Conservation (phyloP, 2,329 filamentous ascomycete species). For the Beauveria scarabaeidicola region DNA sequence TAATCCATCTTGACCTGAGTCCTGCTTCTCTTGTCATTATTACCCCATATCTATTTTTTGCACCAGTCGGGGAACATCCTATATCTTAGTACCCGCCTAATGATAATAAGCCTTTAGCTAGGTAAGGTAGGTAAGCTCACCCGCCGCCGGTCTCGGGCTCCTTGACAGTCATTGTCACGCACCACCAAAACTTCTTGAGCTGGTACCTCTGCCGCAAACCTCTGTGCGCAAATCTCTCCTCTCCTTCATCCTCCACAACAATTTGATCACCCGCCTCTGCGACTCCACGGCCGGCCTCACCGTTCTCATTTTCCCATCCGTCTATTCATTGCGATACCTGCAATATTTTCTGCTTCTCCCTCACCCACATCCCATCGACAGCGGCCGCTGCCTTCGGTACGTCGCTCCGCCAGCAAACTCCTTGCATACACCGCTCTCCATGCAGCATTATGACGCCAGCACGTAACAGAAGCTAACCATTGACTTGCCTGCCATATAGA, state of each 20-base stretch:
- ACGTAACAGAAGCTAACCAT: not conserved
- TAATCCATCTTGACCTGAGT: not conserved
- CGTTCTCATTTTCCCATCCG: not conserved
- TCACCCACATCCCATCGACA: not conserved
- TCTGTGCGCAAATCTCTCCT: not conserved
- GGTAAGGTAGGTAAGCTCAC: not conserved
- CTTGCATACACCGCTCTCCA: constrained; percentile 8
- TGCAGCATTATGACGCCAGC: not conserved
- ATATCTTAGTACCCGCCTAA: not conserved
- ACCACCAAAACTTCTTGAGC: constrained; percentile 4
- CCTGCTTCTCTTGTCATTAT: not conserved
- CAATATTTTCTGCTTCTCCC: not conserved
- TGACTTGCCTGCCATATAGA: not conserved
- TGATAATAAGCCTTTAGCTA: not conserved
- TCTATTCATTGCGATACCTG: not conserved
- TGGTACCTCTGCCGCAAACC: not conserved
- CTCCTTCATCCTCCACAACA: constrained; percentile 5
- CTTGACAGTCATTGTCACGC: constrained; percentile 2
- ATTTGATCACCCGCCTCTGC: not conserved
- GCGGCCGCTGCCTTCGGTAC: constrained; percentile 8
- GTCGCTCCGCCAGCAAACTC: not conserved
- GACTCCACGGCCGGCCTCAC: not conserved
- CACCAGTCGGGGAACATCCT: not conserved
- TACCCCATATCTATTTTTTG: not conserved
- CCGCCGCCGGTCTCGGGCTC: constrained; percentile 10